Conservation (phyloP, 768 basidiomycete species). For the Chalciporus sphaerocephalus region DNA sequence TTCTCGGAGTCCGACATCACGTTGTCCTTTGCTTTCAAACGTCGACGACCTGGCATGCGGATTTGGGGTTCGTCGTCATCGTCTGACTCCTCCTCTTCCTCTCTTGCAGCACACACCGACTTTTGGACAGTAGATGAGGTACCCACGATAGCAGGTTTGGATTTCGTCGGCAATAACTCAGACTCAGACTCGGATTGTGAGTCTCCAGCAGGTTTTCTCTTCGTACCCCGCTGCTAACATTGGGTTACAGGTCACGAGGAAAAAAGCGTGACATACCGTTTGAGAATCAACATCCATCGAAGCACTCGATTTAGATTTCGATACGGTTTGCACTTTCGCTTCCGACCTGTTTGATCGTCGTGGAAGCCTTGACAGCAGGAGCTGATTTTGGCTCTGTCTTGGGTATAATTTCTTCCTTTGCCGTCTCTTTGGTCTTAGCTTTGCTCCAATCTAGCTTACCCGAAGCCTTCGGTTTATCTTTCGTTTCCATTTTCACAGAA, state of each 20-base stretch:
- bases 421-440: conserved; percentile 42
- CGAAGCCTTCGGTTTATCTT: conserved; percentile 31
- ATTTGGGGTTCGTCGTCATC: conserved; percentile 40
- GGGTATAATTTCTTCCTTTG: conserved; percentile 15
- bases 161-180: conserved; percentile 2
- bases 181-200: conserved; percentile 18
- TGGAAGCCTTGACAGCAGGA: not conserved
- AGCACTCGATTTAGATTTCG: not conserved
- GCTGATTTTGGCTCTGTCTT: conserved; percentile 10
- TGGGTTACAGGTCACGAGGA: not conserved
- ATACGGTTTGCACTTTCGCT: not conserved
- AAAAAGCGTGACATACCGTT: conserved; percentile 3
- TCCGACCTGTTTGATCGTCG: not conserved
- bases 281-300: not conserved
- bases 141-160: conserved; percentile 7
- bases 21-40: conserved; percentile 31
- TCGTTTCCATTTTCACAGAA: conserved; percentile 21
- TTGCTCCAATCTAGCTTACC: conserved; percentile 65
- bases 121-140: conserved; percentile 39
- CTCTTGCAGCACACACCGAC: conserved; percentile 48
- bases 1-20: conserved; percentile 42
- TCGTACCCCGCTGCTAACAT: conserved; percentile 31
- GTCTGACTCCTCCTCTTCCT: conserved; percentile 31
- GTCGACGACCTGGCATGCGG: conserved; percentile 21
- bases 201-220: conserved; percentile 41